Percentiles rank a stretch among this genome's conserved stretches.
Evolutionary conservation across 192 early-diverging fungal species (phyloP).

Genomic region (Phlyctochytrium arcticum): DNA sequence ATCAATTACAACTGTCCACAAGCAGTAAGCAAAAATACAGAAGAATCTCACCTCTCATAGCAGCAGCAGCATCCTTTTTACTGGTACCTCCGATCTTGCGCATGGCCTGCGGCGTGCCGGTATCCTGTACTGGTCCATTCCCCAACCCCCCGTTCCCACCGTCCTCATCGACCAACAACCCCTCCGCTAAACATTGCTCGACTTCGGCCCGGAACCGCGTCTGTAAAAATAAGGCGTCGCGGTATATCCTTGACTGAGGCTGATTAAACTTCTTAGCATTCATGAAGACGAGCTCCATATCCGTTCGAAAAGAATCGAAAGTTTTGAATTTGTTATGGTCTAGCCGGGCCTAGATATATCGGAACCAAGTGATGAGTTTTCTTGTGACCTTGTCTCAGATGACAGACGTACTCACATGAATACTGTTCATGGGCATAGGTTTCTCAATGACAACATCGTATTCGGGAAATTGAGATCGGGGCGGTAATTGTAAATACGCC

Average conservation of each 20-base stretch:
- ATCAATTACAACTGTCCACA: too few species aligned
- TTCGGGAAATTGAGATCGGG: slow-evolving; percentile 77
- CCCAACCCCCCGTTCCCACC: too few species aligned
- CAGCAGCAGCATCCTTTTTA: too few species aligned
- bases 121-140: too few species aligned
- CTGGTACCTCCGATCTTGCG: too few species aligned
- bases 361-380: too few species aligned
- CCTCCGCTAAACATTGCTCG: neutral
- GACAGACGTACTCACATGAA: slow-evolving; percentile 57
- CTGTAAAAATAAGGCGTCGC: slow-evolving; percentile 31
- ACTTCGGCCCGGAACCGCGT: neutral
- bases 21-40: too few species aligned
- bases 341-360: slow-evolving; percentile 55
- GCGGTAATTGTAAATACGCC: slow-evolving; percentile 74
- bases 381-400: too few species aligned
- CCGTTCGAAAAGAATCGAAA: slow-evolving; percentile 70
- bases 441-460: slow-evolving; percentile 82
- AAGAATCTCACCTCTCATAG: too few species aligned
- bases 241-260: slow-evolving; percentile 64
- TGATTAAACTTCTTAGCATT: slow-evolving; percentile 93
- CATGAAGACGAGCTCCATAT: slow-evolving; percentile 79
- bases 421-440: slow-evolving; percentile 70
- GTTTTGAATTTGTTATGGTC: slow-evolving; percentile 57
- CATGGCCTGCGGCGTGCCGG: too few species aligned
- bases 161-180: neutral